Base-by-base conservation (phyloP, 371 early-diverging fungal species). In the Spraguea lophii region DNA sequence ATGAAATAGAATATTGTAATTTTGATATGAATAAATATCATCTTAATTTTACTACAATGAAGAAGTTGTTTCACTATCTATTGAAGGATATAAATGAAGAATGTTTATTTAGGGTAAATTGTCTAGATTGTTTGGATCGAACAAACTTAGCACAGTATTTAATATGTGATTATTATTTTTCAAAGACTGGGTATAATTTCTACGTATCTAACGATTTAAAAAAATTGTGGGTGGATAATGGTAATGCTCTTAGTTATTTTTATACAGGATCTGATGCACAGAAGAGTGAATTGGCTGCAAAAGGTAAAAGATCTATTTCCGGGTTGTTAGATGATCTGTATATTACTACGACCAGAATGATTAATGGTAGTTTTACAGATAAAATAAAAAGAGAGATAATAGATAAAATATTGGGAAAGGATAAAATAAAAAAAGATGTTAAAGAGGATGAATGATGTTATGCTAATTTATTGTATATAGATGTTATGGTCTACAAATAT, bases 41-140 rank as follows among this genome's bases (percentile, higher is more conserved):
- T 1, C 30, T 45, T 6, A 48, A 65, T 34, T 56, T 47, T 37
- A 52, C 58, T 15, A 30, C 48, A 13, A 12, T 65, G 16, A 61
- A 60, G 32, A 36, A 34, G 17, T 21, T 55, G 22, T 46, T 63
- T 21, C 51, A 45, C 38, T 36, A 35, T 17, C 19, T 53, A 34
- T 36, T 58, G 4, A 26, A 55, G 6, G 23, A 48, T 22, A 26
- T 55, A 13, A 38, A 27, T 41, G 12, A 1, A 32, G 22, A 3
- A 55, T 12, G 41, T 43, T 21, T 6, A 48, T 10, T 52, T 39
- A 3, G 65, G 12, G 65, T 65, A 0, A 60, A 60, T 37, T 65
- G 65, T 49, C 10, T 65, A 3, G 65, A 65, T 39, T 65, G 65
- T 46, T 30, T 65, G 1, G 65, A 65, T 35, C 54, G 65, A 40